A percentile compares a stretch with the other conserved stretches of the same genome.
Evolutionary conservation across 495 filamentous ascomycete species (phyloP).

Genomic region (Lasiosphaeria hispida): DNA sequence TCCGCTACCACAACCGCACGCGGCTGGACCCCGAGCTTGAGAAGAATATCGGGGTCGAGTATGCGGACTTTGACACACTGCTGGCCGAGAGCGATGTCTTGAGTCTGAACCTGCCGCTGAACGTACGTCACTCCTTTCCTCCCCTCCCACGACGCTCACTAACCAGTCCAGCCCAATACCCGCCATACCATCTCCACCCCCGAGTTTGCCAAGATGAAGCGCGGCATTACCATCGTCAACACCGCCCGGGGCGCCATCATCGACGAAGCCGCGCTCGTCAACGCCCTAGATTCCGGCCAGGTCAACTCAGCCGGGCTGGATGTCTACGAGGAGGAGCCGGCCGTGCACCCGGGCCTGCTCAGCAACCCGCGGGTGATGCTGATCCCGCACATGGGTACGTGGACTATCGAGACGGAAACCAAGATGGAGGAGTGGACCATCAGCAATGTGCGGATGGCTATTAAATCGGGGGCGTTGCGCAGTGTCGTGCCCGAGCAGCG

Average conservation of each 20-base stretch:
- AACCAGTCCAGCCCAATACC: slow-evolving; percentile 52
- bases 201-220: slow-evolving; percentile 69
- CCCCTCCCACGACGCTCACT: slow-evolving; percentile 9
- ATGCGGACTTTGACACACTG: slow-evolving; percentile 68
- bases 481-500: slow-evolving; percentile 72
- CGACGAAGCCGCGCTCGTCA: slow-evolving; percentile 69
- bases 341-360: slow-evolving; percentile 67
- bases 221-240: slow-evolving; percentile 68
- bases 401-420: slow-evolving; percentile 58
- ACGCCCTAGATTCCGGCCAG: slow-evolving; percentile 65
- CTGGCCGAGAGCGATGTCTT: slow-evolving; percentile 67
- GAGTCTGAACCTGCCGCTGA: slow-evolving; percentile 73
- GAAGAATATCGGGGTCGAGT: slow-evolving; percentile 60
- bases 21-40: slow-evolving; percentile 45
- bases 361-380: slow-evolving; percentile 69
- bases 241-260: slow-evolving; percentile 69
- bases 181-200: slow-evolving; percentile 62
- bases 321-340: slow-evolving; percentile 78
- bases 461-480: slow-evolving; percentile 62
- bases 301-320: slow-evolving; percentile 69
- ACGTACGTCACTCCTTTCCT: slow-evolving; percentile 47
- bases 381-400: slow-evolving; percentile 79
- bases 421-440: slow-evolving; percentile 78
- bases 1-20: slow-evolving; percentile 66
- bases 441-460: slow-evolving; percentile 61